Conservation (phyloP, 352 stramenopile genomes). For the Pilasporangium apinafurcum region DNA sequence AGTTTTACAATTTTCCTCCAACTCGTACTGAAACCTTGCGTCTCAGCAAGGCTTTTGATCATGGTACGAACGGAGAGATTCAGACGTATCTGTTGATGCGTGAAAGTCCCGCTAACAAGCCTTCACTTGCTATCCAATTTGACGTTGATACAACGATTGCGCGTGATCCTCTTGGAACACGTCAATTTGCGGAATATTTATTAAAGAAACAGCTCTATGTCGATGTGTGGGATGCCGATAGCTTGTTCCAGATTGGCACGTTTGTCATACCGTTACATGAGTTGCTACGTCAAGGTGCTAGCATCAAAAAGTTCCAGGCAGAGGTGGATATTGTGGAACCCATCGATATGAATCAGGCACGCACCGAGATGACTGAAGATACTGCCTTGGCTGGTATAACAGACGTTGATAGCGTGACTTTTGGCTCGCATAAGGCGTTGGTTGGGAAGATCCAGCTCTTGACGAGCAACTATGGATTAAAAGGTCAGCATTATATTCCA, state of each 20-base stretch:
- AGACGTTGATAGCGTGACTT: constrained; percentile 2
- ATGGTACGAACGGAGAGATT: constrained; percentile 11
- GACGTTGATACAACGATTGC: constrained; percentile 62
- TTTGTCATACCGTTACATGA: constrained; percentile 80
- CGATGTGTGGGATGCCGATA: constrained; percentile 92
- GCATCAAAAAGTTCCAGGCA: constrained; percentile 85
- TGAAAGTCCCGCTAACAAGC: constrained; percentile 51
- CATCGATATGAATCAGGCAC: constrained; percentile 3
- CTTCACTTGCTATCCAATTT: constrained; percentile 67
- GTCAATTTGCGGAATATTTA: constrained; percentile 85
- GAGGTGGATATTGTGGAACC: constrained; percentile 59
- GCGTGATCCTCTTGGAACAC: constrained; percentile 57
- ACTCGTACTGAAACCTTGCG: constrained; percentile 83
- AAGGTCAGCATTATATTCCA: constrained; percentile 24
- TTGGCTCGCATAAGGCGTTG: neutral
- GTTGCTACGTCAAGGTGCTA: constrained; percentile 86
- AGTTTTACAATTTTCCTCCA: constrained; percentile 89
- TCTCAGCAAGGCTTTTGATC: constrained; percentile 50
- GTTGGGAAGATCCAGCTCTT: constrained; percentile 81
- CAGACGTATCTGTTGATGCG: constrained; percentile 63
- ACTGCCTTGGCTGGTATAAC: constrained; percentile 6
- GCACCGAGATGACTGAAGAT: neutral
- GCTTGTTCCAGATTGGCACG: constrained; percentile 84
- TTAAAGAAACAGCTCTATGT: constrained; percentile 80
- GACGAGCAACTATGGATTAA: constrained; percentile 83